A percentile compares a stretch with the other conserved stretches of the same genome.
These are phyloP conservation scores for Penicillium cataractarum DNA, from an alignment of 495 filamentous ascomycete genomes.

Conservation along the genomic window DNA sequence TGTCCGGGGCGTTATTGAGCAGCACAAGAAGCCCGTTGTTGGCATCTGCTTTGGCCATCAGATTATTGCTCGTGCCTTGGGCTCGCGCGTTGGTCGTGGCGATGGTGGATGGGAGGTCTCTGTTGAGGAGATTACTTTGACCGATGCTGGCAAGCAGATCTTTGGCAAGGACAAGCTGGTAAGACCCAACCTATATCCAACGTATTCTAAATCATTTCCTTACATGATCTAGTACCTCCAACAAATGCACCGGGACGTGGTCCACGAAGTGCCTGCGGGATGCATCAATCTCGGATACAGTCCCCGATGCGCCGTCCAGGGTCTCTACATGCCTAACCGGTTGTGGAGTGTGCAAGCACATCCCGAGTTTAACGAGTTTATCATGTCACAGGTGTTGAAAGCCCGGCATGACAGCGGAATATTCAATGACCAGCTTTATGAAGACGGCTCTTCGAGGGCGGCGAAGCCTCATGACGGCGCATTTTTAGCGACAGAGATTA, in stretches of 20 bases:
- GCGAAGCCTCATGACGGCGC: slow-evolving; percentile 71
- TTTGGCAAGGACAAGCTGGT: slow-evolving; percentile 71
- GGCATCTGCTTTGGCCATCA: slow-evolving; percentile 94
- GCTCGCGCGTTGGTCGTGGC: slow-evolving; percentile 62
- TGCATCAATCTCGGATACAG: slow-evolving; percentile 67
- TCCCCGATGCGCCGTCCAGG: slow-evolving; percentile 68
- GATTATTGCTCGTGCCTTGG: slow-evolving; percentile 78
- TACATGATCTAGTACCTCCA: slow-evolving; percentile 59
- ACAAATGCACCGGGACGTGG: slow-evolving; percentile 88
- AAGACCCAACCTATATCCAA: slow-evolving; percentile 19
- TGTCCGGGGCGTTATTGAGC: slow-evolving; percentile 52
- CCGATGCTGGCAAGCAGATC: slow-evolving; percentile 64
- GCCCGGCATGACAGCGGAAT: slow-evolving; percentile 62
- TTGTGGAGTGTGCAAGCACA: slow-evolving; percentile 84
- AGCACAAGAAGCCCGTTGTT: slow-evolving; percentile 64
- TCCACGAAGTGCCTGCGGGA: slow-evolving; percentile 63
- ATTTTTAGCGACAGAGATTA: slow-evolving; percentile 62
- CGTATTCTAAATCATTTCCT: neutral
- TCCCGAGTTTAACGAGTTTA: slow-evolving; percentile 79
- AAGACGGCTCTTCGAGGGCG: slow-evolving; percentile 64
- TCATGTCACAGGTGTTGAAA: slow-evolving; percentile 67
- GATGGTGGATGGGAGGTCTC: slow-evolving; percentile 76
- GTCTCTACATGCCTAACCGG: slow-evolving; percentile 64
- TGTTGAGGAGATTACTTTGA: slow-evolving; percentile 67
- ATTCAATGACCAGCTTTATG: slow-evolving; percentile 63